Conservation (phyloP, 2,329 filamentous ascomycete species). For the Fusarium tricinctum region DNA sequence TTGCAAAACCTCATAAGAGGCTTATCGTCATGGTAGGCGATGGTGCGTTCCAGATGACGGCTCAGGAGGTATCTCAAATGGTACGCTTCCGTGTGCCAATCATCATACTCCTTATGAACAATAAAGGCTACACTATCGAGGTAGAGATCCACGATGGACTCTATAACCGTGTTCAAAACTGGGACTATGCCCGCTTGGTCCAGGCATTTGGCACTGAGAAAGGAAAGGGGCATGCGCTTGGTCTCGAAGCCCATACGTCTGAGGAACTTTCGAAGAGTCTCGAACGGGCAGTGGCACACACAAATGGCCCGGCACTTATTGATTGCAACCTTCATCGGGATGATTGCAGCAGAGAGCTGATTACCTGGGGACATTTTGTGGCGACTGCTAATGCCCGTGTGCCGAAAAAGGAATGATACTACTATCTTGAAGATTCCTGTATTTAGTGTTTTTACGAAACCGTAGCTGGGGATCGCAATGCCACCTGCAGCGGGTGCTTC, state of each 20-base stretch:
- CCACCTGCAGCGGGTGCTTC: no score
- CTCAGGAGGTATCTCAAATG: not conserved
- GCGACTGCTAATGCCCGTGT: not conserved
- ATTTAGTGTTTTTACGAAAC: no score
- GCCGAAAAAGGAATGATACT: not conserved
- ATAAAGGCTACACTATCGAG: constrained; percentile 2
- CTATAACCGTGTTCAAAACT: not conserved
- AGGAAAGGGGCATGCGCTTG: not conserved
- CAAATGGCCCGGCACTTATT: not conserved
- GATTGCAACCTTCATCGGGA: not conserved
- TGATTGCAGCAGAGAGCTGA: not conserved
- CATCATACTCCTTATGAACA: constrained; percentile 1
- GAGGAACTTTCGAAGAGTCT: not conserved
- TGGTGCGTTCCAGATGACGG: not conserved
- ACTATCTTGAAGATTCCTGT: no score
- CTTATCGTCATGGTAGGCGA: not conserved
- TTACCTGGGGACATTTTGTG: constrained; percentile 2
- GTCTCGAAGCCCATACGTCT: not conserved
- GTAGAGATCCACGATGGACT: constrained; percentile 1
- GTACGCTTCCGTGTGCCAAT: not conserved
- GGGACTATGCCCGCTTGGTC: not conserved
- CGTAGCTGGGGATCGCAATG: no score
- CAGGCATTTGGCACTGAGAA: not conserved
- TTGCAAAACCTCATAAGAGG: not conserved
- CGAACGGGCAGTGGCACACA: not conserved